Evolutionary conservation across 2,329 filamentous ascomycete genomes (phyloP).

Genomic region (Reticulascus tulasneorum): DNA sequence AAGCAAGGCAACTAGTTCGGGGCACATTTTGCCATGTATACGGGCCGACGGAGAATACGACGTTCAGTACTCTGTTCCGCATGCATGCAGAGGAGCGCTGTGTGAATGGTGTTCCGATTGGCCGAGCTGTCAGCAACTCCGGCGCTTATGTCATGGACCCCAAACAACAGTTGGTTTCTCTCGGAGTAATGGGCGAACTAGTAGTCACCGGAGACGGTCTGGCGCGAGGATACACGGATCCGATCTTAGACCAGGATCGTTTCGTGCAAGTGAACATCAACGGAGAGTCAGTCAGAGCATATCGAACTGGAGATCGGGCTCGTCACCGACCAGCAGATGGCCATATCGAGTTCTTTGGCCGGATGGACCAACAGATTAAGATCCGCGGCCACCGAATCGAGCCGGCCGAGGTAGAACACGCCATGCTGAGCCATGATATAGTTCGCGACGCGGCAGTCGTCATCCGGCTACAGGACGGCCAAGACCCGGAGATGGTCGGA

Average conservation of each 20-base stretch:
- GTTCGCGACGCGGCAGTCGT: conserved; percentile 17
- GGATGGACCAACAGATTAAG: conserved; percentile 24
- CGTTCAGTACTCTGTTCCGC: too few relatives aligned
- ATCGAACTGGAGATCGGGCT: conserved; percentile 25
- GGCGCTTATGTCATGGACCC: conserved; percentile 19
- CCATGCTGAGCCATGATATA: conserved; percentile 6
- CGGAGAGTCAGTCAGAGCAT: conserved; percentile 8
- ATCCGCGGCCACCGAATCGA: conserved; percentile 25
- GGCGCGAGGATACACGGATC: conserved; percentile 18
- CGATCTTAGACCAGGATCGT: conserved; percentile 3
- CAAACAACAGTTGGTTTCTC: conserved; percentile 15
- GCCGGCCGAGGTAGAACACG: conserved; percentile 20
- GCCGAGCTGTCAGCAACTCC: conserved; percentile 14
- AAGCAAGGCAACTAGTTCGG: too few relatives aligned
- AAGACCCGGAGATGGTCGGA: too few relatives aligned
- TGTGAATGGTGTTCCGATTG: conserved; percentile 15
- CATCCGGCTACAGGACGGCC: background rate
- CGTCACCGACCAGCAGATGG: too few relatives aligned
- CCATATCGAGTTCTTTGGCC: conserved; percentile 20
- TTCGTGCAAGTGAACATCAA: conserved; percentile 13
- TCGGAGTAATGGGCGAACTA: conserved; percentile 22
- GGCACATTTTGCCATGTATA: conserved; percentile 5
- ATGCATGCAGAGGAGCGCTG: too few relatives aligned
- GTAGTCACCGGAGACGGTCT: conserved; percentile 21
- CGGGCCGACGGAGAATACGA: conserved; percentile 14